Percentiles rank a stretch among this genome's conserved stretches.
Evolutionary conservation across 768 basidiomycete genomes (phyloP).

Genomic region (Paxillus ammoniavirescens): DNA sequence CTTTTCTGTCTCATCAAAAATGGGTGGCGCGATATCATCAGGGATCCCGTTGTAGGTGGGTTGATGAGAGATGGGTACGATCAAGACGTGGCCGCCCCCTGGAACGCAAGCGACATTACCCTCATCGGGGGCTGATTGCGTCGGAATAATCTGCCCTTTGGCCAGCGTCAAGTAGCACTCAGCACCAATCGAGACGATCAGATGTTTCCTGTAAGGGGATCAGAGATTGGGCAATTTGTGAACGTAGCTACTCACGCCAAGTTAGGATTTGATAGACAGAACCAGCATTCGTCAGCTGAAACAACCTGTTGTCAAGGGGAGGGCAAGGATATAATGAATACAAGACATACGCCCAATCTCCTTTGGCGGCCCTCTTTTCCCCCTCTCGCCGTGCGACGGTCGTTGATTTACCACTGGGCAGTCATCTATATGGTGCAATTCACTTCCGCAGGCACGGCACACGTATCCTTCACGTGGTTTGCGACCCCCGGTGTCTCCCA

Average conservation of each 20-base stretch:
- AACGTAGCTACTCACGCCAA: conserved; percentile 59
- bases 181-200: conserved; percentile 89
- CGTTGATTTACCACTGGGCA: conserved; percentile 70
- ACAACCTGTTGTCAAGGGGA: conserved; percentile 4
- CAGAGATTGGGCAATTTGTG: neutral
- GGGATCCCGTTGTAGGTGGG: conserved; percentile 86
- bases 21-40: conserved; percentile 67
- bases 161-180: conserved; percentile 97
- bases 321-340: neutral
- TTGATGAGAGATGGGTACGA: conserved; percentile 92
- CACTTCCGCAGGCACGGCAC: conserved; percentile 89
- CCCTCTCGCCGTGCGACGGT: conserved; percentile 28
- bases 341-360: conserved; percentile 80
- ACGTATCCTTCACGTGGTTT: conserved; percentile 86
- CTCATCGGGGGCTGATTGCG: conserved; percentile 53
- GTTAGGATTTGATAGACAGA: conserved; percentile 93
- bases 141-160: conserved; percentile 91
- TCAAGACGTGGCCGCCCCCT: conserved; percentile 93
- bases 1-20: conserved; percentile 80
- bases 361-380: conserved; percentile 55
- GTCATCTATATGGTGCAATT: conserved; percentile 83
- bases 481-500: conserved; percentile 79
- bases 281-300: conserved; percentile 94
- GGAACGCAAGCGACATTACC: conserved; percentile 55
- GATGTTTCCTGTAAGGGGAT: conserved; percentile 68